Evolutionary conservation across 1,284 basidiomycete genomes (phyloP).

Genomic region (Serendipita sp.): DNA sequence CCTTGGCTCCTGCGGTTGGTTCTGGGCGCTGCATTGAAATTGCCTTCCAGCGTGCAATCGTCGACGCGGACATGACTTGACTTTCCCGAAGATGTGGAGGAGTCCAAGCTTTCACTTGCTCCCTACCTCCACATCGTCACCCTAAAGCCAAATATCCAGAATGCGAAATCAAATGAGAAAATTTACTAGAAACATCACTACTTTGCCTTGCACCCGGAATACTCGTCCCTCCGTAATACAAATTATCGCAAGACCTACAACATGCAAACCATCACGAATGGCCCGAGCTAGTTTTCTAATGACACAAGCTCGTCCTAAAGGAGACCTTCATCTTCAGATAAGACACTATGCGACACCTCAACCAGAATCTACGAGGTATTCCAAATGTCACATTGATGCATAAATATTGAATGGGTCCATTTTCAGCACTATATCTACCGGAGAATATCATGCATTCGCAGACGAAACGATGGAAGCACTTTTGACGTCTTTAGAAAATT

Average conservation of each 20-base stretch:
- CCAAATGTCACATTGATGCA: background rate
- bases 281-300: too few species aligned
- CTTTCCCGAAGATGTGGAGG: conserved; percentile 5
- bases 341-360: conserved; percentile 16
- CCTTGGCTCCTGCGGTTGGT: conserved; percentile 15
- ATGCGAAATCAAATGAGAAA: too few species aligned
- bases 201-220: too few species aligned
- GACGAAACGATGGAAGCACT: conserved; percentile 74
- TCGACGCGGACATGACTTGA: conserved; percentile 40
- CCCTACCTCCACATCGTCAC: background rate
- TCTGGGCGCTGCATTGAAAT: conserved; percentile 36
- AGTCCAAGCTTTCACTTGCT: background rate
- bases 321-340: background rate
- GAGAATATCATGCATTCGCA: conserved; percentile 64
- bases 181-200: too few species aligned
- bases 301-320: too few species aligned
- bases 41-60: conserved; percentile 56
- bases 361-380: conserved; percentile 16
- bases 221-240: too few species aligned
- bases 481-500: conserved; percentile 62
- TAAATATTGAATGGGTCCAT: background rate
- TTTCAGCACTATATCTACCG: conserved; percentile 41
- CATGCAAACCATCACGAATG: too few species aligned
- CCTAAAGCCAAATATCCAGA: too few species aligned
- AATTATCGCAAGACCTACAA: too few species aligned